Evolutionary conservation across 805 yeast species (phyloP).

Genomic region (Zygotorulaspora florentina): DNA sequence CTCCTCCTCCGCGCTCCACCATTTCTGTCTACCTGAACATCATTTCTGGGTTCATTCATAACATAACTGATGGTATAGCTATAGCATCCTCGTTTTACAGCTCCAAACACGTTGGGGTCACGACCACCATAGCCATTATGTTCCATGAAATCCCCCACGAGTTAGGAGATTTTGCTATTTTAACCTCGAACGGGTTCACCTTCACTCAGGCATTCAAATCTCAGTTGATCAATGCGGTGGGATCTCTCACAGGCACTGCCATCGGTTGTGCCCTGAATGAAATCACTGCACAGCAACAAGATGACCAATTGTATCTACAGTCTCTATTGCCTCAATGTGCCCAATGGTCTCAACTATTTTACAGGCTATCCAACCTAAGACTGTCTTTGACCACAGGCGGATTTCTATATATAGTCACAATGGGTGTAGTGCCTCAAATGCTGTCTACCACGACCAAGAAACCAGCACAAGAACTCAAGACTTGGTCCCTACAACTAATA

Average conservation of each 20-base stretch:
- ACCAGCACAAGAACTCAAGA: slow-evolving; percentile 38
- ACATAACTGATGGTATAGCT: slow-evolving; percentile 74
- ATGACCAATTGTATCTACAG: slow-evolving; percentile 4
- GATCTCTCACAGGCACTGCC: slow-evolving; percentile 62
- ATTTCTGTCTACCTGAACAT: slow-evolving; percentile 61
- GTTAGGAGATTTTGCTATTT: slow-evolving; percentile 72
- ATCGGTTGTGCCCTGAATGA: slow-evolving; percentile 57
- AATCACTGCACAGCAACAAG: slow-evolving; percentile 37
- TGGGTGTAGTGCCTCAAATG: slow-evolving; percentile 72
- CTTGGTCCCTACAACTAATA: slow-evolving; percentile 44
- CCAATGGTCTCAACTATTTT: background rate
- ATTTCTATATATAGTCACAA: slow-evolving; percentile 65
- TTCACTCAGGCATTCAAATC: slow-evolving; percentile 62
- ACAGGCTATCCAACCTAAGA: slow-evolving; percentile 37
- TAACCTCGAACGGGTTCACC: slow-evolving; percentile 60
- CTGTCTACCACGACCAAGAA: slow-evolving; percentile 40
- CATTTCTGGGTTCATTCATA: slow-evolving; percentile 68
- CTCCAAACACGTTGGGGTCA: slow-evolving; percentile 56
- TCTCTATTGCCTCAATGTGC: slow-evolving; percentile 1
- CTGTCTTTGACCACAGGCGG: slow-evolving; percentile 77
- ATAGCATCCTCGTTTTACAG: slow-evolving; percentile 66
- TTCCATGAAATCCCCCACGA: slow-evolving; percentile 81
- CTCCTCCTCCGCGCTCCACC: slow-evolving; percentile 22
- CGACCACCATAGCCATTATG: slow-evolving; percentile 66
- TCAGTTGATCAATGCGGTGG: slow-evolving; percentile 61